Evolutionary conservation across 169 alveolate genomes (phyloP).

Genomic region (Neospora caninum): DNA sequence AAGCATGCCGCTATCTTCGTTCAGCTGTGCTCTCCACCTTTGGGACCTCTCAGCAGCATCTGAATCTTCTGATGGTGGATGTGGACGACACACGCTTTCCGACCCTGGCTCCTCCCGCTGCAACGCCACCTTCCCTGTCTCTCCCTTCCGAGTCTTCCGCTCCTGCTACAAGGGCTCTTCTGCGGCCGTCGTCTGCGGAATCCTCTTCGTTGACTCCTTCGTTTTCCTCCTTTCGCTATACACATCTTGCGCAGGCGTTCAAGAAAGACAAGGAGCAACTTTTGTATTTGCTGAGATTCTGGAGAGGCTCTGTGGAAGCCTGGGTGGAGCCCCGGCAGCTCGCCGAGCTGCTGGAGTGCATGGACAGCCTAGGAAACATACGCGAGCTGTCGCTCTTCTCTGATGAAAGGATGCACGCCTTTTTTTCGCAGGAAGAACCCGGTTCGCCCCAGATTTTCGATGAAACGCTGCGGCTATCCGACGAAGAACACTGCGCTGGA

Average conservation of each 20-base stretch:
- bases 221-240: neutral
- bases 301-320: conserved; percentile 8
- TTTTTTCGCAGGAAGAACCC: neutral
- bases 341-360: conserved; percentile 5
- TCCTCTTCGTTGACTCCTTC: neutral
- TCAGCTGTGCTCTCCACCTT: conserved; percentile 10
- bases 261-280: neutral
- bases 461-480: neutral
- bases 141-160: neutral
- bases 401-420: neutral
- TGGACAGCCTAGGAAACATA: neutral
- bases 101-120: neutral
- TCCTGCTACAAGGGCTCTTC: too few species aligned
- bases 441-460: neutral
- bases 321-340: neutral
- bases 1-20: neutral
- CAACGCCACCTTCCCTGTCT: neutral
- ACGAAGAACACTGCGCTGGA: too few species aligned
- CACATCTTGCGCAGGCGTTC: conserved; percentile 8
- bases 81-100: neutral
- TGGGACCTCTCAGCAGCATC: neutral
- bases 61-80: neutral
- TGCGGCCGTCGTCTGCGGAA: too few species aligned
- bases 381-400: neutral
- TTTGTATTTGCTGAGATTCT: neutral